These are phyloP conservation scores for Microbotryum silenes-acaulis DNA, from an alignment of 1,284 basidiomycete species.

Conservation along the genomic window DNA sequence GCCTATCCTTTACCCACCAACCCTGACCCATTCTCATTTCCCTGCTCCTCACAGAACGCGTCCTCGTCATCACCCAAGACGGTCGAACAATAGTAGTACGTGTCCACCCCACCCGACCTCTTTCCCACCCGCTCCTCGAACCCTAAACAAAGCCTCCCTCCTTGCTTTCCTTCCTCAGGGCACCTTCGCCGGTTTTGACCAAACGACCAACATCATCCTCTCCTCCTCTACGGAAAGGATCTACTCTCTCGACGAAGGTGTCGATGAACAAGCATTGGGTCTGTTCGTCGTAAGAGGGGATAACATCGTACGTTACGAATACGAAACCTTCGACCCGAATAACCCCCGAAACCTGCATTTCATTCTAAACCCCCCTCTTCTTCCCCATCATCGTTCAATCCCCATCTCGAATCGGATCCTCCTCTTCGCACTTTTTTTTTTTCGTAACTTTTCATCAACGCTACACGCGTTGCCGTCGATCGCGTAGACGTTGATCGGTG, in stretches of 20 bases:
- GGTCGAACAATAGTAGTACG: constrained; percentile 75
- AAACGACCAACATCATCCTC: constrained; percentile 86
- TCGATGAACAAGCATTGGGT: constrained; percentile 91
- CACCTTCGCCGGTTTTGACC: constrained; percentile 78
- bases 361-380: no score
- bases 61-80: constrained; percentile 82
- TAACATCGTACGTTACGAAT: constrained; percentile 63
- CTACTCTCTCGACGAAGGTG: constrained; percentile 78
- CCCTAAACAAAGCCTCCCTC: not conserved
- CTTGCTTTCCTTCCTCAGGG: constrained; percentile 52
- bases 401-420: no score
- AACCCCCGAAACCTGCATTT: no score
- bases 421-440: no score
- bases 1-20: no score
- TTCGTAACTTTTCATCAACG: no score
- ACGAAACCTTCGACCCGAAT: no score
- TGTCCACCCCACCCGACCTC: constrained; percentile 37
- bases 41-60: constrained; percentile 52
- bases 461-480: constrained; percentile 39
- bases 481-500: constrained; percentile 82
- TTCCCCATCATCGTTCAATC: no score
- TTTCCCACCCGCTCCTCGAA: not conserved
- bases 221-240: constrained; percentile 84
- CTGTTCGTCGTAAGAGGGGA: constrained; percentile 96
- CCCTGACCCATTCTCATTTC: no score